Evolutionary conservation across 2,329 filamentous ascomycete species (phyloP).

Genomic region (Penicillium frequentans): DNA sequence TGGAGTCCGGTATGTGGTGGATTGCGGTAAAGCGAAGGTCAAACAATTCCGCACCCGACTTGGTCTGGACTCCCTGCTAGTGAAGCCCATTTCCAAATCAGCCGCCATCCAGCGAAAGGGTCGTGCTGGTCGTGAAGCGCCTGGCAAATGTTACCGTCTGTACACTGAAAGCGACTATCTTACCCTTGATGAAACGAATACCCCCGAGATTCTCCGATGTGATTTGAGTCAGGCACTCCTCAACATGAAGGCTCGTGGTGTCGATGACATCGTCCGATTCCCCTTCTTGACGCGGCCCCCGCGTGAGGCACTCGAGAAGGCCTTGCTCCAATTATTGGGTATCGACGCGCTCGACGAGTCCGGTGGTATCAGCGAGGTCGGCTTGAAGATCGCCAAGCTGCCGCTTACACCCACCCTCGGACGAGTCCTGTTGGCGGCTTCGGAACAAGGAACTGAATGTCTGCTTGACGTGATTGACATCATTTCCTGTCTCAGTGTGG

Average conservation of each 20-base stretch:
- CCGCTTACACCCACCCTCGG: conserved; percentile 80
- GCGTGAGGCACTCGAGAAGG: conserved; percentile 75
- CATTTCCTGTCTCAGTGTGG: conserved; percentile 65
- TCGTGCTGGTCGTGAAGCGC: conserved; percentile 86
- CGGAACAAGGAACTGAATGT: conserved; percentile 68
- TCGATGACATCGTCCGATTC: conserved; percentile 78
- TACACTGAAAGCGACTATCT: conserved; percentile 81
- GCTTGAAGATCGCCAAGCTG: conserved; percentile 75
- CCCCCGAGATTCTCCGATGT: conserved; percentile 86
- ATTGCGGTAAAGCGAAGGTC: conserved; percentile 90
- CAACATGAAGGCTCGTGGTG: conserved; percentile 89
- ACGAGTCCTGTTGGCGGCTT: conserved; percentile 78
- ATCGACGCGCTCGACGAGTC: conserved; percentile 73
- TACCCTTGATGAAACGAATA: conserved; percentile 68
- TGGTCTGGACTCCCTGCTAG: conserved; percentile 85
- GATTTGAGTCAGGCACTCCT: conserved; percentile 83
- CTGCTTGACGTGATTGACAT: conserved; percentile 84
- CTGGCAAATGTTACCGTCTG: conserved; percentile 84
- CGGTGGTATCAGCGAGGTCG: conserved; percentile 71
- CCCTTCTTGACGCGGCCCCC: conserved; percentile 82
- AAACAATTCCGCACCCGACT: conserved; percentile 85
- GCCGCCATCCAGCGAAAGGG: conserved; percentile 90
- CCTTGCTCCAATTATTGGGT: conserved; percentile 74
- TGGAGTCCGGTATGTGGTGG: conserved; percentile 86
- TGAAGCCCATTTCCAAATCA: conserved; percentile 88